Percentiles rank a stretch among this genome's conserved stretches.
Evolutionary conservation across 202 grass and related monocot species (phyloP).

Genomic region (Setaria italica): DNA sequence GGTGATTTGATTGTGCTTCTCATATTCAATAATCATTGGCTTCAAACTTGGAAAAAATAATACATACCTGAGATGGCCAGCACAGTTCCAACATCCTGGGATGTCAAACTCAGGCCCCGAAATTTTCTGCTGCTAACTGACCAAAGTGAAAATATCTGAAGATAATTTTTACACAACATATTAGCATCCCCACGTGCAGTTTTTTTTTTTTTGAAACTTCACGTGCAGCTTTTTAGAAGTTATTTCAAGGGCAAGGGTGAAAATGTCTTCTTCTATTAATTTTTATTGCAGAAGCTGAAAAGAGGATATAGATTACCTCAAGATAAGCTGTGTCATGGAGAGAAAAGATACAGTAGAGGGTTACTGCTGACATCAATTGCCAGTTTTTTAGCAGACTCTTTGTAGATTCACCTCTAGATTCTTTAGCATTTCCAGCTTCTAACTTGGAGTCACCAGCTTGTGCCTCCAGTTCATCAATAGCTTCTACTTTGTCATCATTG

Average conservation of each 20-base stretch:
- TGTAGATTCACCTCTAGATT: constrained; percentile 40
- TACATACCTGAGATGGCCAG: constrained; percentile 63
- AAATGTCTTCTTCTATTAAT: not conserved
- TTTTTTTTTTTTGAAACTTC: no score
- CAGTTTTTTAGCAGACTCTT: constrained; percentile 64
- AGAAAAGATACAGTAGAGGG: constrained; percentile 67
- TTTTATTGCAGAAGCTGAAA: no score
- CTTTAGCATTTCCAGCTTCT: constrained; percentile 39
- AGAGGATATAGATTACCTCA: constrained; percentile 50
- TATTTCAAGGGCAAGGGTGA: not conserved
- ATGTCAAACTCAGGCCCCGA: constrained; percentile 68
- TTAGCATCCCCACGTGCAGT: not conserved
- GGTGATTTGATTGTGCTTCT: not conserved
- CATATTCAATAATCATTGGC: not conserved
- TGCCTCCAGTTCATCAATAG: constrained; percentile 52
- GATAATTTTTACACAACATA: constrained; percentile 16
- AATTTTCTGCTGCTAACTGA: constrained; percentile 73
- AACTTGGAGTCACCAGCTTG: constrained; percentile 34
- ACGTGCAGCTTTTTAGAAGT: not conserved
- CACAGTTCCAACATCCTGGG: constrained; percentile 70
- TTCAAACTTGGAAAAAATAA: constrained; percentile 5
- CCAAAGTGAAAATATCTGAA: constrained; percentile 88
- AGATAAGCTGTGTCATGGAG: constrained; percentile 76
- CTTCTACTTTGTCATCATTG: constrained; percentile 50
- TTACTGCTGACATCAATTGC: constrained; percentile 69